These are phyloP conservation scores for Wickerhamiella slavikovae DNA, from an alignment of 805 yeast species.

Conservation along the genomic window DNA sequence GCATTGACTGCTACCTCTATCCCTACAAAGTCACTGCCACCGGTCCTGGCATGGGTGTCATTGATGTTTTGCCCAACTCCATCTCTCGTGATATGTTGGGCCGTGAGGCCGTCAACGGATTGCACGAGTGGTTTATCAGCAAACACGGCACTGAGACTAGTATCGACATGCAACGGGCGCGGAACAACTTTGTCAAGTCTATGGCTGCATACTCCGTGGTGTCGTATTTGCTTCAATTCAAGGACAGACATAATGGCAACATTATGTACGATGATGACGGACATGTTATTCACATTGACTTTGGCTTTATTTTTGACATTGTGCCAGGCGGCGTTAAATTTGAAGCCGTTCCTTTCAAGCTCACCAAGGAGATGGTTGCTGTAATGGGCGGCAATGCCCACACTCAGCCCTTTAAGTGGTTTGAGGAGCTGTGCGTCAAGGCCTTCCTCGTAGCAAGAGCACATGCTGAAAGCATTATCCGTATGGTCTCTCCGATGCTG, in stretches of 20 bases:
- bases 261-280: constrained; percentile 94
- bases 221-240: constrained; percentile 75
- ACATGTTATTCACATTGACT: constrained; percentile 86
- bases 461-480: constrained; percentile 64
- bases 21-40: constrained; percentile 96
- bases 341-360: constrained; percentile 94
- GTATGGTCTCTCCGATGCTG: constrained; percentile 79
- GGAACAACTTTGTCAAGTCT: constrained; percentile 82
- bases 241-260: constrained; percentile 94
- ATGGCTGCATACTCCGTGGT: constrained; percentile 84
- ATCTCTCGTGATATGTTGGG: constrained; percentile 96
- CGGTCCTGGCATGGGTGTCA: constrained; percentile 98
- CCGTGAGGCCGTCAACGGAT: constrained; percentile 93
- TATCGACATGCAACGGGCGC: constrained; percentile 72
- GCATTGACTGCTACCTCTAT: constrained; percentile 75
- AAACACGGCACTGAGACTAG: constrained; percentile 92
- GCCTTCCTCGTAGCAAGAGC: constrained; percentile 81
- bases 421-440: constrained; percentile 86
- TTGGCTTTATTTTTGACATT: constrained; percentile 96
- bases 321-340: constrained; percentile 98
- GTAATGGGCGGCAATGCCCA: constrained; percentile 82
- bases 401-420: constrained; percentile 81
- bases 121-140: constrained; percentile 75
- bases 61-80: constrained; percentile 90
- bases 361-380: constrained; percentile 87